Percentiles rank a stretch among this genome's conserved stretches.
These are phyloP conservation scores for Spathaspora sp. DNA, from an alignment of 805 yeast species.

Conservation along the genomic window DNA sequence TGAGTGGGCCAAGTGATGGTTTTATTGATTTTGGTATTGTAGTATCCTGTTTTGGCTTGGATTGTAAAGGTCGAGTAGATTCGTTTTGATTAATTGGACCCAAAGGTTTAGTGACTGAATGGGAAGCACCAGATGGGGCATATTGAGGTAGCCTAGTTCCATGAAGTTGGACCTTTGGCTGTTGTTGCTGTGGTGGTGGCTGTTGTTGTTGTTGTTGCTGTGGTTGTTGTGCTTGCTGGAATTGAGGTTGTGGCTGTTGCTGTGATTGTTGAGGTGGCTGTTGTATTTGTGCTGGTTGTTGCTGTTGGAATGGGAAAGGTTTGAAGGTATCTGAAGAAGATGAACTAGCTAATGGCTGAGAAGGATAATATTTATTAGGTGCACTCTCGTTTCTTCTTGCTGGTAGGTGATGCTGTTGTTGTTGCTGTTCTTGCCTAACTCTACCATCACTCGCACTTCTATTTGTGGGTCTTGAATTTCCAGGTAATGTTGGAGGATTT, in stretches of 20 bases:
- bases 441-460: slow-evolving; percentile 3
- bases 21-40: neutral
- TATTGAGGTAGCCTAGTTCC: neutral
- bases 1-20: neutral
- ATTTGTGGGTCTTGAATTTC: slow-evolving; percentile 12
- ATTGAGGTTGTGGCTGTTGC: slow-evolving; percentile 10
- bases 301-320: slow-evolving; percentile 11
- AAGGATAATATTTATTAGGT: neutral
- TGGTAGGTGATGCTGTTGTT: neutral
- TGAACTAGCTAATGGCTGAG: slow-evolving; percentile 3
- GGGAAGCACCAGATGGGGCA: slow-evolving; percentile 5
- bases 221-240: slow-evolving; percentile 11
- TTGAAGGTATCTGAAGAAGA: slow-evolving; percentile 2
- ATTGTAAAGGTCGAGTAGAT: slow-evolving; percentile 25
- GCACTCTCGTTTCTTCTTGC: neutral
- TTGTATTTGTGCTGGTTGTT: slow-evolving; percentile 13
- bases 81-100: slow-evolving; percentile 2
- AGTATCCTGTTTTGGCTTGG: slow-evolving; percentile 9
- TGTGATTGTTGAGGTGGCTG: slow-evolving; percentile 21
- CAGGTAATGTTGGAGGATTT: slow-evolving; percentile 28
- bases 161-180: neutral
- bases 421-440: slow-evolving; percentile 3
- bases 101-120: slow-evolving; percentile 11
- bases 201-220: slow-evolving; percentile 20
- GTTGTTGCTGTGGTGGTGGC: slow-evolving; percentile 1